Percentiles rank a stretch among this genome's conserved stretches.
These are phyloP conservation scores for Ensete glaucum DNA, from an alignment of 176 grass and related monocot genomes.

Conservation along the genomic window DNA sequence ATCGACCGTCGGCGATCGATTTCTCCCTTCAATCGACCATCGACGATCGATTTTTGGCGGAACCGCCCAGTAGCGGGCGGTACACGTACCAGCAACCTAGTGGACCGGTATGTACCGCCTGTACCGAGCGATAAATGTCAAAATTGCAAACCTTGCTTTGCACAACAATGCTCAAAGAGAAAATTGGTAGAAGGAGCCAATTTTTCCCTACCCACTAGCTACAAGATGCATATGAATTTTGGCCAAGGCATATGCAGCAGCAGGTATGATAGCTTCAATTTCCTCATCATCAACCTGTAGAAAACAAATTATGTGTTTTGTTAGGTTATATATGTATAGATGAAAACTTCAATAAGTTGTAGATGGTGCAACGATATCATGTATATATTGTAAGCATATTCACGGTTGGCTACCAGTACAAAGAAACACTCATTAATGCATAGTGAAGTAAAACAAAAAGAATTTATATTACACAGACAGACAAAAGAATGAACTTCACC, in stretches of 20 bases:
- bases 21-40: too few species aligned
- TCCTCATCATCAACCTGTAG: slow-evolving; percentile 87
- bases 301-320: background rate
- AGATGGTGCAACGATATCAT: too few species aligned
- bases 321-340: background rate
- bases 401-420: too few species aligned
- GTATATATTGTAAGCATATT: too few species aligned
- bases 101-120: too few species aligned
- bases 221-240: slow-evolving; percentile 97
- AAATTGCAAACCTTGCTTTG: too few species aligned
- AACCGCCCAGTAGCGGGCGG: too few species aligned
- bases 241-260: slow-evolving; percentile 78
- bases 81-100: too few species aligned
- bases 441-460: background rate
- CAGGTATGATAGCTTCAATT: slow-evolving; percentile 55
- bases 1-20: too few species aligned
- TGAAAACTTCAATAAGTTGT: background rate
- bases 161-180: background rate
- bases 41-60: too few species aligned
- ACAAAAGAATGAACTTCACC: background rate
- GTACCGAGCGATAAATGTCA: too few species aligned
- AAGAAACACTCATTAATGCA: background rate
- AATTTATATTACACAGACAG: background rate
- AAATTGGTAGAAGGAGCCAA: background rate
- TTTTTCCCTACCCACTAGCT: slow-evolving; percentile 57